Evolutionary conservation across 768 basidiomycete species (phyloP), one percentile per base, ranked within the genome.

Genomic region (Auricularia heimuer): DNA sequence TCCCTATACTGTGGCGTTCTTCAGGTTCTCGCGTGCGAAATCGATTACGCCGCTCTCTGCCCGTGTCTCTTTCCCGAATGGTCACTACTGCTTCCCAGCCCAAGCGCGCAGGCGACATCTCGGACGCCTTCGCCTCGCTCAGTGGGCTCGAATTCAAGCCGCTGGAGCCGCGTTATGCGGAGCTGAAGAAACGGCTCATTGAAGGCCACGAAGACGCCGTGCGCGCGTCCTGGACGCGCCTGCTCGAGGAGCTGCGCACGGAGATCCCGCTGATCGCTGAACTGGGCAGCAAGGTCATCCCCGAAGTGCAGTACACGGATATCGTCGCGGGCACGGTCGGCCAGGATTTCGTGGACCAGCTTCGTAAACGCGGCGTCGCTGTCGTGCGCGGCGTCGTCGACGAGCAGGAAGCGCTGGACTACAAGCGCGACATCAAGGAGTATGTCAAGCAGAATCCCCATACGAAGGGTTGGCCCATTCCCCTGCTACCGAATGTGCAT

Each of bases 361-460:
- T 88, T 66, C 84, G 80, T 68, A 74, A 72, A 63, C 76, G 78
- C 0, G 89, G 89, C 1, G 78, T 81, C 12, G 77, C 86, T 8
- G 75, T 89, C 42, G 75, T 90, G 10, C 79, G 78, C 56, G 83
- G 83, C 3, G 88, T 80, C 1, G 79, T 91, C 1, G 77, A 82
- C 0, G 69, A 73, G 37, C 63, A 72, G 21, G 65, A 73, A 62
- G 76, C 76, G 2, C 61, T 71, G 3, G 56, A 62, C 34, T 77
- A 75, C 77, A 74, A 81, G 63, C 77, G 85, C 67, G 83, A 83
- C 2, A 68, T 76, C 66, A 63, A 68, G 29, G 61, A 65, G 29
- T 72, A 74, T 61, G 71, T 76, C 63, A 18, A 45, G 2, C 61
- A 34, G 18, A 76, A 71, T 64, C 67, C 65, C 0, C 62, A 67